Conservation (phyloP, 257 asterid species). For the Solanum appendiculatum region DNA sequence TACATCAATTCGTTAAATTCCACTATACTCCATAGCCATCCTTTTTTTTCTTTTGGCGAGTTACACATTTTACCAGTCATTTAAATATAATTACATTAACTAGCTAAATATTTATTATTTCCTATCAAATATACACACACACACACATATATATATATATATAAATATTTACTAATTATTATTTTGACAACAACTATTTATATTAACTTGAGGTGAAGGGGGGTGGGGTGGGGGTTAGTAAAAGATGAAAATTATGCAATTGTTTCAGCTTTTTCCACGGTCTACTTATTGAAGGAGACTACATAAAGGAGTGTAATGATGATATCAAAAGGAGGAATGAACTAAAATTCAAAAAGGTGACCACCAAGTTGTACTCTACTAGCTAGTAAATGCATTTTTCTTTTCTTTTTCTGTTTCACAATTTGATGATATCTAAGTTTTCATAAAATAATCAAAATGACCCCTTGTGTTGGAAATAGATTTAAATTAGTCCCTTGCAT, state of each 20-base stretch:
- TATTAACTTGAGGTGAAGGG: not conserved
- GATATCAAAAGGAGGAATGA: not conserved
- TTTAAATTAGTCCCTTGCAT: not conserved
- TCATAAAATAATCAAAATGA: not conserved
- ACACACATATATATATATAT: no score
- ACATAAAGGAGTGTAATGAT: not conserved
- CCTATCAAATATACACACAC: not conserved
- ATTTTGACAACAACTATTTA: no score
- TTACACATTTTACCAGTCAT: fast-evolving
- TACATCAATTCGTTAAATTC: not conserved
- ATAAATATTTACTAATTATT: no score
- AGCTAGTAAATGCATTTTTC: not conserved
- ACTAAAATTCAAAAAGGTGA: not conserved
- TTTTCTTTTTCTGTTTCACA: not conserved
- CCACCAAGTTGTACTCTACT: not conserved
- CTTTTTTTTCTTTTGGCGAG: not conserved
- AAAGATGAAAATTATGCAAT: not conserved
- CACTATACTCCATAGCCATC: not conserved
- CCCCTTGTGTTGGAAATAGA: not conserved
- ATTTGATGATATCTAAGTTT: not conserved
- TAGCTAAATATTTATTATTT: not conserved
- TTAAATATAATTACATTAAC: not conserved
- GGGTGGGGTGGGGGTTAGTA: not conserved
- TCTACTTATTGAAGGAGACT: not conserved
- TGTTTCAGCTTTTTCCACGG: not conserved